Percentiles rank a stretch among this genome's conserved stretches.
phyloP scores from a whole-genome alignment of 495 filamentous ascomycete genomes.

The Terfezia boudieri region DNA sequence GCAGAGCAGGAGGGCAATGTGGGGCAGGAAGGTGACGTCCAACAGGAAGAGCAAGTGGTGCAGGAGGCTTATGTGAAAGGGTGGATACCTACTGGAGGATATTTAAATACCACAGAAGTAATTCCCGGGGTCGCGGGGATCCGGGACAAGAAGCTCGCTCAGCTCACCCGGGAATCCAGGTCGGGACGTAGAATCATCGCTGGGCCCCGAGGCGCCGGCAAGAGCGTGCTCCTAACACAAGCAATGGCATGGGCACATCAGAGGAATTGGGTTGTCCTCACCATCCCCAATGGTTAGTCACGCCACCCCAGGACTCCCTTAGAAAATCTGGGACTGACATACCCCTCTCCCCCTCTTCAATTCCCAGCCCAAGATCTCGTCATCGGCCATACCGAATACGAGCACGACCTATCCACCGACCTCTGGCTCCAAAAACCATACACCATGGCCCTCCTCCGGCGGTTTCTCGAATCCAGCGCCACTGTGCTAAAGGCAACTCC shows the following conservation, averaged over 20 bases:
- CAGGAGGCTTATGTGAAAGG: not conserved
- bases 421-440: slow-evolving; percentile 62
- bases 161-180: not conserved
- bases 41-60: not conserved
- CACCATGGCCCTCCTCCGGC: slow-evolving; percentile 43
- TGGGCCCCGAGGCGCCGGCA: slow-evolving; percentile 54
- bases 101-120: not conserved
- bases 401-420: slow-evolving; percentile 34
- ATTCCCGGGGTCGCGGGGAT: not conserved
- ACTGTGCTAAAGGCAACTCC: slow-evolving; percentile 33
- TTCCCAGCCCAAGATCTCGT: slow-evolving; percentile 54
- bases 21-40: not conserved
- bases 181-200: slow-evolving; percentile 33
- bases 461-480: slow-evolving; percentile 52
- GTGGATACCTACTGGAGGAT: too few species aligned
- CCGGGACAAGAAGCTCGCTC: not conserved
- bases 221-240: slow-evolving; percentile 69
- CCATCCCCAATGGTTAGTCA: slow-evolving; percentile 65
- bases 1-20: slow-evolving; percentile 25
- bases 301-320: not conserved
- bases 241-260: slow-evolving; percentile 60
- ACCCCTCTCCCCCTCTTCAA: not conserved
- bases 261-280: slow-evolving; percentile 71
- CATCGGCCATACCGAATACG: slow-evolving; percentile 56
- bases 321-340: not conserved